Base-by-base conservation (phyloP, 257 asterid species). In the Fraxinus excelsior region DNA sequence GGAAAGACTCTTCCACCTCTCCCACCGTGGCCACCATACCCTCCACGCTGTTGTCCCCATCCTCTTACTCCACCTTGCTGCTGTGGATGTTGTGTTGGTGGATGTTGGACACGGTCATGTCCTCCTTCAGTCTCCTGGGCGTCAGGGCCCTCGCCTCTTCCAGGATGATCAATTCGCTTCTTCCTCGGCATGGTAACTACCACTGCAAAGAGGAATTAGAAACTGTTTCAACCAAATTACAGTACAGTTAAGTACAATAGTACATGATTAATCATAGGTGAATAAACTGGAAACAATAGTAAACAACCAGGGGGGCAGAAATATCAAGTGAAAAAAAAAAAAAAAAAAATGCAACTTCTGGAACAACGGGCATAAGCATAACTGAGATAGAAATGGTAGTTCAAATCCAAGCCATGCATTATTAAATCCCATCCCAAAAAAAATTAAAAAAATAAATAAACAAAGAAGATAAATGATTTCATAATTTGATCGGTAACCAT, bases 151-250 rank as follows among this genome's bases (percentile, higher is more conserved):
- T 94, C 94, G 32, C 95, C 87, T 73, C 85, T 74, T 28, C 94
- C 87, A 78, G 92, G 87, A 80, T 67, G 80, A 44, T 87, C 97
- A 70, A 92, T 87, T 79, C 96, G 80, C 83, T 85, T 91, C 91
- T 92, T 94, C 81, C 98, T 85, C 82, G 78, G 91, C 98, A 94
- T 94, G 74, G 64, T 76, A 66, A 78, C 78, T 85, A 71, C 97
- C 87, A 82, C 29, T 81, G 37, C 31, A 82, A 26, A 42, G 35
- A 80, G 42, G 72, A 78, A 75, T 62, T 1, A 78, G 23, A 64
- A 21, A 76, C 38, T 70, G 70, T 14, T 21, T 75, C 40, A 69
- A 70, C 72, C 37, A 32, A 19, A 46, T 74, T 44, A 35, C 67
- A 21, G n/a, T 74, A 49, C 73, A 58, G n/a, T 77, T n/a, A 26